Conservation (phyloP, 129 eudicot genomes). For the Tanacetum coccineum region DNA sequence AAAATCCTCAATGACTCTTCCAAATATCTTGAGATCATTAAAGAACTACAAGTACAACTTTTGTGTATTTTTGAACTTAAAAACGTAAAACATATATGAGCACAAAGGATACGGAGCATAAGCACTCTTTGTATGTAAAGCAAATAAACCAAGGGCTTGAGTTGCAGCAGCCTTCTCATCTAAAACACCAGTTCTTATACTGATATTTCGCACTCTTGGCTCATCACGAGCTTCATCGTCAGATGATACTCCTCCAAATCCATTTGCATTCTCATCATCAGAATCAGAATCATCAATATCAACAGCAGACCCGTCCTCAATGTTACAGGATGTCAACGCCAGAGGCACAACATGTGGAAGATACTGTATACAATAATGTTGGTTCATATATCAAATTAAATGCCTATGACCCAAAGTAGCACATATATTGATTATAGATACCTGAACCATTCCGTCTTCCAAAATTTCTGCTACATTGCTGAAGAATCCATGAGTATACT, state of each 20-base stretch:
- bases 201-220: slow-evolving; percentile 91
- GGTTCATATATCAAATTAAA: slow-evolving; percentile 9
- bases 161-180: slow-evolving; percentile 99
- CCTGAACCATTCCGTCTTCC: slow-evolving; percentile 90
- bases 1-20: slow-evolving; percentile 87
- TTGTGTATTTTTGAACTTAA: background rate
- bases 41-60: slow-evolving; percentile 33
- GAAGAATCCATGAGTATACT: slow-evolving; percentile 97
- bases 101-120: slow-evolving; percentile 92
- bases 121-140: slow-evolving; percentile 78
- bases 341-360: slow-evolving; percentile 94
- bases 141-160: slow-evolving; percentile 94
- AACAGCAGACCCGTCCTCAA: slow-evolving; percentile 98
- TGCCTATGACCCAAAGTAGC: background rate
- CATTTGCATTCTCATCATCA: slow-evolving; percentile 68
- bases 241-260: slow-evolving; percentile 96
- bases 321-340: slow-evolving; percentile 86
- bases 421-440: slow-evolving; percentile 18
- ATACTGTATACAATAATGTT: slow-evolving; percentile 50
- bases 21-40: slow-evolving; percentile 66
- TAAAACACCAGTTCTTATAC: slow-evolving; percentile 95
- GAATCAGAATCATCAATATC: slow-evolving; percentile 85
- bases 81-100: slow-evolving; percentile 29
- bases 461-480: slow-evolving; percentile 88
- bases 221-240: slow-evolving; percentile 99